Conservation (phyloP, 768 basidiomycete genomes). For the Tephrocybe sp. region DNA sequence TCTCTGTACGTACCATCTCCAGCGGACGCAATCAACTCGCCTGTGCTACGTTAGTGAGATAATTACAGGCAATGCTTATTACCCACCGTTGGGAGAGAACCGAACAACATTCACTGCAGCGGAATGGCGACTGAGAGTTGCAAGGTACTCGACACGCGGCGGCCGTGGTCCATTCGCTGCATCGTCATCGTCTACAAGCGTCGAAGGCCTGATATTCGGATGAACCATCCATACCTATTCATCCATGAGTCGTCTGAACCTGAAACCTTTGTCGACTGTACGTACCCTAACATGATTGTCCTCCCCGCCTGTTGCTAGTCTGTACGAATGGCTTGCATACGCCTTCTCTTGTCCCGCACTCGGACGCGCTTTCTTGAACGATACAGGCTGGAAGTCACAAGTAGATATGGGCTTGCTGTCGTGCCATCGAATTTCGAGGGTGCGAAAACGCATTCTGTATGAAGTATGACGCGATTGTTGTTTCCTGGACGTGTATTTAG, state of each 20-base stretch:
- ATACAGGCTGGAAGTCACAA: conserved; percentile 89
- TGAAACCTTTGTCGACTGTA: conserved; percentile 22
- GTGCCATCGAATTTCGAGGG: conserved; percentile 95
- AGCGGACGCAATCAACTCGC: conserved; percentile 91
- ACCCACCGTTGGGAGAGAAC: conserved; percentile 89
- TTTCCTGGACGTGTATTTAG: conserved; percentile 14
- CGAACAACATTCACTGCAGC: conserved; percentile 96
- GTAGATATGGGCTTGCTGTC: conserved; percentile 94
- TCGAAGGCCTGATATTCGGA: conserved; percentile 79
- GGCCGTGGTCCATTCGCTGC: conserved; percentile 34
- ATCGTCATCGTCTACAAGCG: conserved; percentile 44
- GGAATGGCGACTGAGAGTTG: conserved; percentile 90
- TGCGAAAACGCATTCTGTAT: conserved; percentile 74
- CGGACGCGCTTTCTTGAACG: conserved; percentile 81
- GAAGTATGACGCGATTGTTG: conserved; percentile 17
- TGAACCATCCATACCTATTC: conserved; percentile 92
- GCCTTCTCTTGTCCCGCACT: conserved; percentile 46
- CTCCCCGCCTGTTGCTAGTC: conserved; percentile 92
- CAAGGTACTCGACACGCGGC: conserved; percentile 94
- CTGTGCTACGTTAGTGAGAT: conserved; percentile 36
- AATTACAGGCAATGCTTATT: conserved; percentile 7
- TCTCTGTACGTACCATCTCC: conserved; percentile 77
- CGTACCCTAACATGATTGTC: conserved; percentile 96
- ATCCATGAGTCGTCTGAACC: conserved; percentile 4
- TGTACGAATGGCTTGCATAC: conserved; percentile 75